Conservation (phyloP, 2,329 filamentous ascomycete species). For the Nectriaceae sp. region DNA sequence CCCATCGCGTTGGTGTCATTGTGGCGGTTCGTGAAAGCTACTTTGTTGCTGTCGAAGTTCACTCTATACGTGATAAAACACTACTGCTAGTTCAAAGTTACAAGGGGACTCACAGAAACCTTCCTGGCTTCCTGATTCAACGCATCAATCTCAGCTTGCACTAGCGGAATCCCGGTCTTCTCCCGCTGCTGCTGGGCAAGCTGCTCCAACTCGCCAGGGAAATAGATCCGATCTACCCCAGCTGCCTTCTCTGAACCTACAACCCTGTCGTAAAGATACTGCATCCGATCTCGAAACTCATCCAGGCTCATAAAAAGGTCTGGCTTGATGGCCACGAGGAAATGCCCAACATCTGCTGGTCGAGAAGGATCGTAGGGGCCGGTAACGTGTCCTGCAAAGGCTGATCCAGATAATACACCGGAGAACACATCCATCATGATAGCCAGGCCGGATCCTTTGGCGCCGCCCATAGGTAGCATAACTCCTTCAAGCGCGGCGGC, state of each 20-base stretch:
- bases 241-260: slow-evolving; percentile 55
- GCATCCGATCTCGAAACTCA: slow-evolving; percentile 67
- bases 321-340: slow-evolving; percentile 71
- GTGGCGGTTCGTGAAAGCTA: no score
- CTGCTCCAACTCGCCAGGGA: slow-evolving; percentile 65
- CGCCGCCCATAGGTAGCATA: slow-evolving; percentile 85
- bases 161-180: slow-evolving; percentile 59
- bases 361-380: slow-evolving; percentile 73
- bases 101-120: slow-evolving; percentile 37
- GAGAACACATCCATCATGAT: slow-evolving; percentile 93
- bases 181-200: slow-evolving; percentile 51
- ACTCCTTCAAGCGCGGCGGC: slow-evolving; percentile 71
- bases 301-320: slow-evolving; percentile 72
- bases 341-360: slow-evolving; percentile 73
- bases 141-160: slow-evolving; percentile 55
- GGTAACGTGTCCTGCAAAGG: slow-evolving; percentile 76
- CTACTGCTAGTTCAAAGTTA: background rate
- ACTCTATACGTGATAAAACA: background rate
- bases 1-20: no score
- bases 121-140: slow-evolving; percentile 55
- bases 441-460: slow-evolving; percentile 74
- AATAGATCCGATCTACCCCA: slow-evolving; percentile 61
- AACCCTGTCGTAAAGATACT: slow-evolving; percentile 55
- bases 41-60: no score
- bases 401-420: slow-evolving; percentile 73